A percentile compares a stretch with the other conserved stretches of the same genome.
Evolutionary conservation across 2,329 filamentous ascomycete genomes (phyloP).

Genomic region (Phialophora chinensis): DNA sequence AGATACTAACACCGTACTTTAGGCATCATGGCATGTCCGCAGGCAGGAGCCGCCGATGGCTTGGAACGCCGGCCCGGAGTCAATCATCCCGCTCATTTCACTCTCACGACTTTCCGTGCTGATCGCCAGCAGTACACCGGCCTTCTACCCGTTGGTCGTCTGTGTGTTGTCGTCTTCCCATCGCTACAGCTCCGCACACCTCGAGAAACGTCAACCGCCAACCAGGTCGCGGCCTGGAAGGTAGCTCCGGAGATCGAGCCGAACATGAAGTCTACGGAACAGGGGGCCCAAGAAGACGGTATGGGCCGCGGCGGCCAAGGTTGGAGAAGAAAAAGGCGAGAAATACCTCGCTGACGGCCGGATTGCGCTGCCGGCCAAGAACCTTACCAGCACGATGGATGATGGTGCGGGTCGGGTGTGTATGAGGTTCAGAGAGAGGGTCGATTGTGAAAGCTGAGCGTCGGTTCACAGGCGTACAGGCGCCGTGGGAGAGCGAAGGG

Average conservation of each 20-base stretch:
- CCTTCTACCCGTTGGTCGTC: slow-evolving; percentile 56
- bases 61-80: slow-evolving; percentile 58
- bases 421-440: not conserved
- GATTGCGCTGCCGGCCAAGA: too few relatives aligned
- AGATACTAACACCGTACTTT: too few relatives aligned
- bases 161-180: slow-evolving; percentile 54
- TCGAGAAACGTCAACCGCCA: slow-evolving; percentile 46
- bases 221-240: not conserved
- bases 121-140: slow-evolving; percentile 46
- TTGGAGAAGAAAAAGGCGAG: too few relatives aligned
- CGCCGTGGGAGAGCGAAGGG: not conserved
- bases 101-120: slow-evolving; percentile 57
- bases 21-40: not conserved
- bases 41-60: slow-evolving; percentile 48
- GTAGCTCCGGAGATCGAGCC: not conserved
- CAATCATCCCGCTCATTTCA: slow-evolving; percentile 50
- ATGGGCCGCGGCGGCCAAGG: too few relatives aligned
- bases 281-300: not conserved
- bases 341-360: too few relatives aligned
- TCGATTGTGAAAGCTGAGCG: not conserved
- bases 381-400: too few relatives aligned
- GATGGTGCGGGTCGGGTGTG: not conserved
- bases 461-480: not conserved
- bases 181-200: slow-evolving; percentile 42
- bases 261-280: not conserved